Evolutionary conservation across 2,329 filamentous ascomycete species (phyloP).

Genomic region (Diaporthe destruens): DNA sequence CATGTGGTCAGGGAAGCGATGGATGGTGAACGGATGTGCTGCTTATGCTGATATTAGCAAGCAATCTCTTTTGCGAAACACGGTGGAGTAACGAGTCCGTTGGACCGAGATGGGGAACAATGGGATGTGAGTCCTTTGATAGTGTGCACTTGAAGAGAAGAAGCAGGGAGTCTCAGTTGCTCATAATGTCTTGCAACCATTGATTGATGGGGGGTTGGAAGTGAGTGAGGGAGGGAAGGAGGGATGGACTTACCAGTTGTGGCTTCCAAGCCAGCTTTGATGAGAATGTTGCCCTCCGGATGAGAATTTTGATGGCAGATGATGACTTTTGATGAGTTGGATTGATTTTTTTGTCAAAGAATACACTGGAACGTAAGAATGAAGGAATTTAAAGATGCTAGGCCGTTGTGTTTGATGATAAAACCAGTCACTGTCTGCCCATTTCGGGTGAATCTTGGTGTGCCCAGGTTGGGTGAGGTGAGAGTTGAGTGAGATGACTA

Average conservation of each 20-base stretch:
- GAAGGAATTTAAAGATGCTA: background rate
- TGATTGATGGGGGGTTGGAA: background rate
- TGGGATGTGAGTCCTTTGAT: background rate
- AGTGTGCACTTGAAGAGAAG: background rate
- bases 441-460: constrained; percentile 23
- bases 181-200: background rate
- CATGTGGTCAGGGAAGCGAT: background rate
- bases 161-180: background rate
- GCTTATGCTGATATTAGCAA: constrained; percentile 21
- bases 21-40: background rate
- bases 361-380: background rate
- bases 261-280: background rate
- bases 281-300: background rate
- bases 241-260: constrained; percentile 22
- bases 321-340: background rate
- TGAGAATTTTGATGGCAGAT: background rate
- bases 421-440: background rate
- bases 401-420: background rate
- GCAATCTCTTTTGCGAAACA: background rate
- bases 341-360: background rate
- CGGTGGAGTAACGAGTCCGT: background rate
- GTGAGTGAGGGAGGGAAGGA: constrained; percentile 5
- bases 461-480: constrained; percentile 1
- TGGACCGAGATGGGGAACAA: background rate
- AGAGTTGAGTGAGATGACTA: constrained; percentile 32